A percentile compares a stretch with the other conserved stretches of the same genome.
Evolutionary conservation across 768 basidiomycete genomes (phyloP).

Genomic region (Macrolepiota albuminosa): DNA sequence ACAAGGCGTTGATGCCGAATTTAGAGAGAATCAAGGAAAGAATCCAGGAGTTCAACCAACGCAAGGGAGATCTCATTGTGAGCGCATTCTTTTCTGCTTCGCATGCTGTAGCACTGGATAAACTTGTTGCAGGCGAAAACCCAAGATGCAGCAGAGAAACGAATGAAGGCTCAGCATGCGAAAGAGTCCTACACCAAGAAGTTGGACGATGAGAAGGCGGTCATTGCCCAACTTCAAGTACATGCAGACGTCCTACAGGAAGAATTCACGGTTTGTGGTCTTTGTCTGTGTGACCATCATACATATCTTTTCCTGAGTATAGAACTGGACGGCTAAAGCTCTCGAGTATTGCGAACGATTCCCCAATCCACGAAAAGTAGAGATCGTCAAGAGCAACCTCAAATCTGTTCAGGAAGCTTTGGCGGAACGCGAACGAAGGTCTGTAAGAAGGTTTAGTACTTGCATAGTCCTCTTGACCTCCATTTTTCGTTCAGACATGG

Average conservation of each 20-base stretch:
- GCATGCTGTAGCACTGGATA: not conserved
- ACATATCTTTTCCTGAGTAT: not conserved
- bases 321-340: constrained; percentile 68
- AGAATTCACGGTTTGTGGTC: constrained; percentile 53
- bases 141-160: constrained; percentile 40
- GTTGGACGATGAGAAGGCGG: constrained; percentile 42
- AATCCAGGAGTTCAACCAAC: constrained; percentile 48
- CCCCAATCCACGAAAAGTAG: constrained; percentile 51
- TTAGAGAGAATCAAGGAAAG: constrained; percentile 40
- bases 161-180: constrained; percentile 46
- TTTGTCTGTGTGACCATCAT: not conserved
- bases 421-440: constrained; percentile 63
- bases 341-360: constrained; percentile 54
- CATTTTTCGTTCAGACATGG: constrained; percentile 49
- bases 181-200: constrained; percentile 49
- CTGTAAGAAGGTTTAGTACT: constrained; percentile 10
- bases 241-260: constrained; percentile 46
- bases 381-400: constrained; percentile 55
- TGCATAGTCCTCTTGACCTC: constrained; percentile 1
- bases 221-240: constrained; percentile 40
- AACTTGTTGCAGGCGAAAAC: constrained; percentile 37
- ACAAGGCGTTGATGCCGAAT: constrained; percentile 38
- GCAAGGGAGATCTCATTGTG: constrained; percentile 40
- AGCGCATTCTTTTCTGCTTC: constrained; percentile 13
- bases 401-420: constrained; percentile 61